Conservation (phyloP, 768 basidiomycete genomes). For the Krasilnikovozyma curviuscula region DNA sequence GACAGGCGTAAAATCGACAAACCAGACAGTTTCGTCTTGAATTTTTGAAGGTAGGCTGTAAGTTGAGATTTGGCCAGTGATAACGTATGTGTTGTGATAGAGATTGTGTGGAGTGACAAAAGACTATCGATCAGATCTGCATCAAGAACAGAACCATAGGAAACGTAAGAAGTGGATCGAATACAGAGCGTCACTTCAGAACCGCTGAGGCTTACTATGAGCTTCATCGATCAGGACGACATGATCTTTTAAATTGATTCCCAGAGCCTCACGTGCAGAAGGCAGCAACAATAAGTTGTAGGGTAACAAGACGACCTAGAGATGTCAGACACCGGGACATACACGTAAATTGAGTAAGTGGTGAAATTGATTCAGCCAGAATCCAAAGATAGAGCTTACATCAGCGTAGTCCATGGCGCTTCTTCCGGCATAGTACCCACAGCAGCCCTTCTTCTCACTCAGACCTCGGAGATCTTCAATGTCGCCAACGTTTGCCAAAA, state of each 20-base stretch:
- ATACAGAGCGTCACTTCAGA: too few relatives aligned
- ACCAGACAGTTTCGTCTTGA: constrained; percentile 58
- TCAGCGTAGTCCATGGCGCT: constrained; percentile 77
- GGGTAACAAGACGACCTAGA: constrained; percentile 73
- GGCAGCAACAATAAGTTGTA: constrained; percentile 80
- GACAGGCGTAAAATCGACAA: constrained; percentile 28
- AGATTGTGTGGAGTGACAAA: constrained; percentile 60
- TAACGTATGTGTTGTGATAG: constrained; percentile 41
- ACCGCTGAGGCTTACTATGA: constrained; percentile 58
- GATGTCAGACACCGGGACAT: not conserved
- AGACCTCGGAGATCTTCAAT: constrained; percentile 73
- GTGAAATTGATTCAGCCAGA: not conserved
- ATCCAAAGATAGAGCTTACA: constrained; percentile 29
- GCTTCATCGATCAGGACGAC: constrained; percentile 89
- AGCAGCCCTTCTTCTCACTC: constrained; percentile 50
- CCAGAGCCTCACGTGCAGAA: constrained; percentile 63
- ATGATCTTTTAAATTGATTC: constrained; percentile 45
- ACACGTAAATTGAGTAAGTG: not conserved
- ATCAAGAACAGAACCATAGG: not conserved
- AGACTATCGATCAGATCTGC: constrained; percentile 75
- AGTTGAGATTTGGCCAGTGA: constrained; percentile 52
- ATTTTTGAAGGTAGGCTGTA: constrained; percentile 51
- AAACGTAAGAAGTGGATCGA: too few relatives aligned
- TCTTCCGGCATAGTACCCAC: constrained; percentile 85
- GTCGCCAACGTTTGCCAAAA: constrained; percentile 70